Conservation (phyloP, 257 asterid genomes). For the Ophiorrhiza pumila region DNA sequence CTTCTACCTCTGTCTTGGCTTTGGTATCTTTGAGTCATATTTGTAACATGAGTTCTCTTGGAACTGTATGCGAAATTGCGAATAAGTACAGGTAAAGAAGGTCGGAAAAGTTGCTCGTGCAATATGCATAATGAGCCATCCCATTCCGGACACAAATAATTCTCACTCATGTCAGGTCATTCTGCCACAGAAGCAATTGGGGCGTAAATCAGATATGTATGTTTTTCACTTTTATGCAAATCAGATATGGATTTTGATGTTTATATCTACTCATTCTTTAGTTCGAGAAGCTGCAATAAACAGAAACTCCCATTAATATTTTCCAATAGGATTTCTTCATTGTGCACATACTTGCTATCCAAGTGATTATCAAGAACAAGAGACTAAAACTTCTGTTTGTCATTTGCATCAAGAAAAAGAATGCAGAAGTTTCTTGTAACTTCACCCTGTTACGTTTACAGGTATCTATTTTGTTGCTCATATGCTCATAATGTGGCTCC, state of each 20-base stretch:
- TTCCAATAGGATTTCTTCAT: neutral
- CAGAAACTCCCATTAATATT: neutral
- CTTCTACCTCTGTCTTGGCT: neutral
- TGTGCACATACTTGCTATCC: neutral
- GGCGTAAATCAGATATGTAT: constrained; percentile 95
- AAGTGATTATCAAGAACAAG: neutral
- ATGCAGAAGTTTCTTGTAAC: neutral
- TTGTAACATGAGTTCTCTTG: constrained; percentile 14
- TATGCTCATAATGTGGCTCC: constrained; percentile 94
- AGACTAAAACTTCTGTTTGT: neutral
- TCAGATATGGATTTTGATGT: constrained; percentile 68
- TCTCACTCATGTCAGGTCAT: constrained; percentile 97
- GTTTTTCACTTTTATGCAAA: constrained; percentile 34
- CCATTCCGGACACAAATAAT: constrained; percentile 85
- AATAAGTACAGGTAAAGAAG: constrained; percentile 67
- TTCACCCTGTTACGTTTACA: constrained; percentile 20
- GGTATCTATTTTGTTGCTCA: constrained; percentile 97
- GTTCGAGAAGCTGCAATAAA: neutral
- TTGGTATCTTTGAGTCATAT: constrained; percentile 10
- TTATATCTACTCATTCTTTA: neutral
- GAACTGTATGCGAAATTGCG: constrained; percentile 13
- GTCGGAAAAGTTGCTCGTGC: constrained; percentile 96
- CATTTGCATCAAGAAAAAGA: neutral
- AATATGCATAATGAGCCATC: constrained; percentile 93
- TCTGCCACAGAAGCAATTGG: constrained; percentile 97